Percentiles rank a stretch among this genome's conserved stretches.
phyloP scores from a whole-genome alignment of 73 alveolate genomes.

The Paramecium sexaurelia region DNA sequence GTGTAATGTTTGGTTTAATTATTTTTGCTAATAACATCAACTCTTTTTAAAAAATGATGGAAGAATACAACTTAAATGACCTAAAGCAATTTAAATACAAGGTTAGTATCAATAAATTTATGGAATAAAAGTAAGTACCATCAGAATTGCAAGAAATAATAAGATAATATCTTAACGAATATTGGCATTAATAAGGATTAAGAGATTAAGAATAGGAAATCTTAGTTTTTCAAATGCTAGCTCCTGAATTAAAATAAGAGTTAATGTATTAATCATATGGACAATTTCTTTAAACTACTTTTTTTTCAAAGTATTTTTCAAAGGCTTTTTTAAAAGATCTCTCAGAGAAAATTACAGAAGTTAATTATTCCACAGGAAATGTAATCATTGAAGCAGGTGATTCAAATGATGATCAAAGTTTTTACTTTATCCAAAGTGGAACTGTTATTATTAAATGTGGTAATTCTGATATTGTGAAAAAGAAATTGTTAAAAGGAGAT shows the following conservation, averaged over 20 bases:
- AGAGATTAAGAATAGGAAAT: background rate
- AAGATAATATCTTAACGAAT: conserved; percentile 25
- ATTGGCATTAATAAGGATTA: conserved; percentile 28
- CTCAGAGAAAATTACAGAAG: background rate
- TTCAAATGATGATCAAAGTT: background rate
- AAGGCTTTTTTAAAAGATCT: background rate
- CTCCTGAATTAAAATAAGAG: conserved; percentile 38
- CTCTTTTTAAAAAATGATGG: background rate
- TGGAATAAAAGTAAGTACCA: conserved; percentile 8
- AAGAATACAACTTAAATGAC: background rate
- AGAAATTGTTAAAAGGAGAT: conserved; percentile 7
- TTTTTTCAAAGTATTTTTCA: background rate
- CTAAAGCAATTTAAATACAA: background rate
- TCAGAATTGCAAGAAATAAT: background rate
- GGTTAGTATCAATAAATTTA: conserved; percentile 25
- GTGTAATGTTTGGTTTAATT: conserved; percentile 5
- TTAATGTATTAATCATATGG: conserved; percentile 18
- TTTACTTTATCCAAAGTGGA: conserved; percentile 8
- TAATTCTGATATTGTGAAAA: background rate
- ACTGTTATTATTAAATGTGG: background rate
- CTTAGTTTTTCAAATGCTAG: background rate
- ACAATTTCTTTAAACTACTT: background rate
- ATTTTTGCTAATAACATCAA: background rate
- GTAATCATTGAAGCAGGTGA: background rate
- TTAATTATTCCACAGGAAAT: background rate